Evolutionary conservation across 345 rosid genomes (phyloP).

Genomic region (Eucalyptus paniculata): DNA sequence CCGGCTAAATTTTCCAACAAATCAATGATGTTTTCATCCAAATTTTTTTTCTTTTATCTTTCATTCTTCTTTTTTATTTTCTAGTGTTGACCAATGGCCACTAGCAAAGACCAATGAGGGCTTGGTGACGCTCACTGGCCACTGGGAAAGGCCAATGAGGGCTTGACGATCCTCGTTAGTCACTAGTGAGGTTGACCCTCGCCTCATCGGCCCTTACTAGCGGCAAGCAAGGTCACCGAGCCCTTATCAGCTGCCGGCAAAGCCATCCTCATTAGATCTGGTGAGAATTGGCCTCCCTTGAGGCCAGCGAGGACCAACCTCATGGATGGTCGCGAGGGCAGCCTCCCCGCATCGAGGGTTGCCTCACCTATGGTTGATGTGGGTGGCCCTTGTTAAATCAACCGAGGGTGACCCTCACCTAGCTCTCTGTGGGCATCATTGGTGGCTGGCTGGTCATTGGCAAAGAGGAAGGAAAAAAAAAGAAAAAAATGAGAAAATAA

Average conservation of each 20-base stretch:
- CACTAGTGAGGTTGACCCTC: accelerated
- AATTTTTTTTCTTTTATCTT: too few relatives aligned
- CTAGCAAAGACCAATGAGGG: too few relatives aligned
- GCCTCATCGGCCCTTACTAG: accelerated
- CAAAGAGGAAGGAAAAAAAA: too few relatives aligned
- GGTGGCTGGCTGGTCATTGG: accelerated
- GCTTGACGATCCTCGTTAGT: accelerated
- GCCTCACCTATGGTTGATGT: too few relatives aligned
- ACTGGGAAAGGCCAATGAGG: too few relatives aligned
- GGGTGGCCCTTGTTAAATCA: too few relatives aligned
- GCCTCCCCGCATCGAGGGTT: too few relatives aligned
- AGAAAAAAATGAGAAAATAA: too few relatives aligned
- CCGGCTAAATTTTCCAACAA: accelerated
- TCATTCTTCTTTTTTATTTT: too few relatives aligned
- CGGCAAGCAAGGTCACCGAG: accelerated
- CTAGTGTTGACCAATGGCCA: accelerated
- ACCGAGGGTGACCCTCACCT: accelerated
- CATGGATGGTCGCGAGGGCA: too few relatives aligned
- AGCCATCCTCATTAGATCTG: too few relatives aligned
- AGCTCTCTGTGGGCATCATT: accelerated
- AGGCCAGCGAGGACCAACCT: too few relatives aligned
- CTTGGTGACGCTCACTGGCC: accelerated
- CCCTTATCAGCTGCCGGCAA: accelerated
- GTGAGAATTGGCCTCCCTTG: accelerated
- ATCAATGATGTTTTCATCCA: accelerated